Conservation (phyloP, 768 basidiomycete genomes). For the Lactarius trivialis region DNA sequence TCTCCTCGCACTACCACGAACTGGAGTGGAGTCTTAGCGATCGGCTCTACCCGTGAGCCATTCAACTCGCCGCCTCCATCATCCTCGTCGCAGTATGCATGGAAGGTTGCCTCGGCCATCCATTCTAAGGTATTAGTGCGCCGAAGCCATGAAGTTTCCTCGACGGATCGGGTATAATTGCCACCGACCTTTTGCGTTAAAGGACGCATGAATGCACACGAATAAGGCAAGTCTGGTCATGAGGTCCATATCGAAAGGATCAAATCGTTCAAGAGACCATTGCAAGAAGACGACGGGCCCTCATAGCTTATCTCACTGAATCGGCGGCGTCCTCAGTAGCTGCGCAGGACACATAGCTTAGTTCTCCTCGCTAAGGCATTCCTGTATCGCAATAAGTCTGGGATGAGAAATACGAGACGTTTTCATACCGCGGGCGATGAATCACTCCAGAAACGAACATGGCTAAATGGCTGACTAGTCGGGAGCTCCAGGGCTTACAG, state of each 20-base stretch:
- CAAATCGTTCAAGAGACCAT: not conserved
- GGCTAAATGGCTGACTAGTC: slow-evolving; percentile 3
- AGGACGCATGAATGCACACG: not conserved
- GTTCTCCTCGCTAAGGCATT: not conserved
- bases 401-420: not conserved
- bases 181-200: slow-evolving; percentile 1
- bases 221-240: slow-evolving; percentile 12
- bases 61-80: not conserved
- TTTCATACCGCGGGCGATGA: not conserved
- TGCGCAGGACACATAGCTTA: not conserved
- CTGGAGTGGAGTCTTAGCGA: not conserved
- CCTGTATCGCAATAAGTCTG: slow-evolving; percentile 3
- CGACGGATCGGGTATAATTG: slow-evolving; percentile 18
- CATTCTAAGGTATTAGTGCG: slow-evolving; percentile 12
- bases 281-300: not conserved
- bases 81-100: not conserved
- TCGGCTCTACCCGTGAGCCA: not conserved
- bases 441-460: not conserved
- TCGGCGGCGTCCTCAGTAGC: not conserved
- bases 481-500: not conserved
- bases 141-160: not conserved
- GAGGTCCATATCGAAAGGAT: not conserved
- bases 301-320: slow-evolving; percentile 7
- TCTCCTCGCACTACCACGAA: not conserved
- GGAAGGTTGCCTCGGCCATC: not conserved